Evolutionary conservation across 495 filamentous ascomycete species (phyloP), one percentile per base, ranked within the genome.

Genomic region (Pyrenopolyporus hunteri): DNA sequence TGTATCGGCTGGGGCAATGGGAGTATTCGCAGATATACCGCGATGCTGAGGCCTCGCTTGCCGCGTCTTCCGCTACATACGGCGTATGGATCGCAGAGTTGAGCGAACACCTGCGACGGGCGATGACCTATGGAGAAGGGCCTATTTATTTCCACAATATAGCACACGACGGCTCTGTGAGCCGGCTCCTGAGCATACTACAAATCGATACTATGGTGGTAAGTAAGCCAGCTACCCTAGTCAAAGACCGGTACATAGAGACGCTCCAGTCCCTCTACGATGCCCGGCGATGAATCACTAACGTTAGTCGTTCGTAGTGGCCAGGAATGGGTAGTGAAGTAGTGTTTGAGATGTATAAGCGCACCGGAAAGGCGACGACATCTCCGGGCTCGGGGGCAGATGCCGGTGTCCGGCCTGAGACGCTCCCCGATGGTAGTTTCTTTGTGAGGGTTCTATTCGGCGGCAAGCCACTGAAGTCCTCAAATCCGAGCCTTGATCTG

Each of bases 301-400:
- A 63, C 47, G 36, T 10, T 10, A 6, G 22, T 22, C 31, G 26
- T 19, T 49, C 23, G 3, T 16, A 66, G 3, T 91, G 88, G 88
- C 87, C 87, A 0, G 88, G 88, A 0, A 88, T 90, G 85, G 88
- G 88, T 0, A 73, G 78, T 6, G 87, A 90, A 68, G 74, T 90
- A 4, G 79, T 88, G 0, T 89, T 91, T 66, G 88, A 91, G 74
- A 35, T 88, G 8, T 87, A 84, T 49, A 73, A 70, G 44, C 69
- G 66, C 37, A 61, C 57, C 31, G 43, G 37, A 35, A 48, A 52
- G 6, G 32, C 20, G 52, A 49, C 56, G 17, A 11, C 10, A 23
- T 26, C 7, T 14, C 35, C 28, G 11, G 20, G 31, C 10, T 14
- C 23, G 2, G 3, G 23, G 19, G 26, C 3, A n/a, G 26, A 14